Conservation (phyloP, 345 rosid species). For the Camelina sativa region DNA sequence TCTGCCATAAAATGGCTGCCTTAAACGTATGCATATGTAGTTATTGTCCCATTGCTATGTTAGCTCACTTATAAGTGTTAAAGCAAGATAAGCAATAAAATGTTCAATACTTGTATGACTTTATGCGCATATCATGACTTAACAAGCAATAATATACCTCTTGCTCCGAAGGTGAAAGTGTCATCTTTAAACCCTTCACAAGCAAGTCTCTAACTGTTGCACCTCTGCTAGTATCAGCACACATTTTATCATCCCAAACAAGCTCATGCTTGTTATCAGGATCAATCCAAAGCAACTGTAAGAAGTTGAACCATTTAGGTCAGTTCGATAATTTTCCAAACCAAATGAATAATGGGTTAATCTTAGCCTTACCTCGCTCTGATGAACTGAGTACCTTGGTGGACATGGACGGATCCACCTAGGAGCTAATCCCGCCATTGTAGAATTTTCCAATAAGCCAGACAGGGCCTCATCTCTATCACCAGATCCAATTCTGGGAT, state of each 20-base stretch:
- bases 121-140: slow-evolving; percentile 21
- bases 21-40: slow-evolving; percentile 20
- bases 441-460: slow-evolving; percentile 57
- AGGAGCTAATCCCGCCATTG: slow-evolving; percentile 65
- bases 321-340: slow-evolving; percentile 18
- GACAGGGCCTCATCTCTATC: slow-evolving; percentile 72
- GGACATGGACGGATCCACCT: slow-evolving; percentile 87
- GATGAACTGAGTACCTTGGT: slow-evolving; percentile 77
- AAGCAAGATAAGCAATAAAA: slow-evolving; percentile 2
- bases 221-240: slow-evolving; percentile 98
- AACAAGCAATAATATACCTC: slow-evolving; percentile 55
- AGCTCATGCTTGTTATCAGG: slow-evolving; percentile 97
- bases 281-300: slow-evolving; percentile 90
- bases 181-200: slow-evolving; percentile 80
- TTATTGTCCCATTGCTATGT: background rate
- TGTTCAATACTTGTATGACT: slow-evolving; percentile 6
- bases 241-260: slow-evolving; percentile 95
- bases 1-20: background rate
- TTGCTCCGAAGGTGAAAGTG: slow-evolving; percentile 78
- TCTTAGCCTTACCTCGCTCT: slow-evolving; percentile 68
- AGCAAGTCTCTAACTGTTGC: slow-evolving; percentile 87
- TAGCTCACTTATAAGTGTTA: slow-evolving; percentile 20
- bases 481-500: slow-evolving; percentile 82
- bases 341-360: slow-evolving; percentile 1
- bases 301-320: slow-evolving; percentile 28